Evolutionary conservation across 805 yeast genomes (phyloP), one percentile per base, ranked within the genome.

Genomic region (Kodamaea leandrae): DNA sequence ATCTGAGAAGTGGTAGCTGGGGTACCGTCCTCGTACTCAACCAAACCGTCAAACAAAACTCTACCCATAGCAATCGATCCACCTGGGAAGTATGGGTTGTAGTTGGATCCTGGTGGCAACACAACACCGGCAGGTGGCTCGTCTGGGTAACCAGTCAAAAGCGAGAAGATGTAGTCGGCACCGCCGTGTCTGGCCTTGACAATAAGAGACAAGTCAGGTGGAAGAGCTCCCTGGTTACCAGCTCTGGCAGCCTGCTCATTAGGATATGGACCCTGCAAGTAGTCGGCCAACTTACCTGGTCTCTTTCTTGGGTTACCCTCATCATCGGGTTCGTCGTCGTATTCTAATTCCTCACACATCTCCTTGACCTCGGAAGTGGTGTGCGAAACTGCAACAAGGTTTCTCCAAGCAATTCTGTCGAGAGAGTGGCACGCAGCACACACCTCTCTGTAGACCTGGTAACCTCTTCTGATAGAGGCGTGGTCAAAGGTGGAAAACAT

Each of bases 1-100:
- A 91, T 90, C 77, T 93, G 99, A 43, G 98, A 83, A 50, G 98
- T 85, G 41, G 98, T 82, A 41, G 99, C 98, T 45, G 95, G 96
- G 45, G 99, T 93, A 63, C 99, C 99, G 66, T 93, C 99, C 68
- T 93, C 99, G 72, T 82, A 93, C 76, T 93, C 99, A 51, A 93
- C 99, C 61, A 93, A 77, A 52, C 87, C 99, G 64, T 93, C 99
- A 57, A 90, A 93, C 67, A 93, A 77, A 45, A 91, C 98, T 76
- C 99, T 86, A 64, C 87, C 98, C 99, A 93, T 93, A 56, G 96
- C 99, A 75, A 93, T 91, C 32, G 97, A 78, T 53, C 99, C 98
- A 73, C 98, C 98, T 66, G 99, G 98, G 96, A 93, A 93, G 78
- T 93, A 93, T 61, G 99, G 99, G 80, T 93, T 93, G 75, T 93